phyloP scores from a whole-genome alignment of 2,329 filamentous ascomycete species.

The Beauveria varroae region DNA sequence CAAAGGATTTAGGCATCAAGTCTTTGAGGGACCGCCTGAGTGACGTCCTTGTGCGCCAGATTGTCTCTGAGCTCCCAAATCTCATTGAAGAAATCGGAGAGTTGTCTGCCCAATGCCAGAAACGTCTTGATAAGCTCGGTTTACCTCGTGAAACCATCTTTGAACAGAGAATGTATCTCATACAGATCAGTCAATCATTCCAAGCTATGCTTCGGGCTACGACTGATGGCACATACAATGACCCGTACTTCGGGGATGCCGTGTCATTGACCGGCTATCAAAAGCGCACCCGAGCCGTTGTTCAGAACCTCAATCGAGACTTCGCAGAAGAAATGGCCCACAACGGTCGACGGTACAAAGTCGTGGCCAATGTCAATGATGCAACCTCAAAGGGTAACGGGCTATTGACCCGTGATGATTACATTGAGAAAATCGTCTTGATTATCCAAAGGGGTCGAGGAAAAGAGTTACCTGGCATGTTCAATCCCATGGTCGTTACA shows the following conservation, averaged over 20 bases:
- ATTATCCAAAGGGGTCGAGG: constrained; percentile 23
- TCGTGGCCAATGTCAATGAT: constrained; percentile 16
- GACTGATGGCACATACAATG: constrained; percentile 32
- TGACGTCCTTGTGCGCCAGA: constrained; percentile 40
- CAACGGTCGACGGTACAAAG: constrained; percentile 34
- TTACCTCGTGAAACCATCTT: constrained; percentile 33
- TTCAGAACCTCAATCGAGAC: no score
- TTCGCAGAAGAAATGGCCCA: constrained; percentile 9
- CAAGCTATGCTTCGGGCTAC: no score
- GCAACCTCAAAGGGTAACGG: background rate
- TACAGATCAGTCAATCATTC: constrained; percentile 34
- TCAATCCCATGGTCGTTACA: constrained; percentile 50
- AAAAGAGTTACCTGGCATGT: constrained; percentile 52
- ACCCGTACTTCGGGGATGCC: no score
- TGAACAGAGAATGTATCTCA: constrained; percentile 42
- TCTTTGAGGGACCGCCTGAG: constrained; percentile 42
- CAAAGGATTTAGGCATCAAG: constrained; percentile 36
- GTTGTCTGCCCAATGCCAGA: constrained; percentile 26
- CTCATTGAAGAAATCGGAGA: constrained; percentile 34
- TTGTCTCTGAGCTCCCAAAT: constrained; percentile 36
- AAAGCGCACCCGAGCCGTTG: no score
- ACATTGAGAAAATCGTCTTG: constrained; percentile 17
- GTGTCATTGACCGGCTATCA: no score
- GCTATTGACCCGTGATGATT: constrained; percentile 13
- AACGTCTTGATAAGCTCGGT: constrained; percentile 39